These are phyloP conservation scores for Fusarium haematococcum DNA, from an alignment of 2,329 filamentous ascomycete species.

Conservation along the genomic window DNA sequence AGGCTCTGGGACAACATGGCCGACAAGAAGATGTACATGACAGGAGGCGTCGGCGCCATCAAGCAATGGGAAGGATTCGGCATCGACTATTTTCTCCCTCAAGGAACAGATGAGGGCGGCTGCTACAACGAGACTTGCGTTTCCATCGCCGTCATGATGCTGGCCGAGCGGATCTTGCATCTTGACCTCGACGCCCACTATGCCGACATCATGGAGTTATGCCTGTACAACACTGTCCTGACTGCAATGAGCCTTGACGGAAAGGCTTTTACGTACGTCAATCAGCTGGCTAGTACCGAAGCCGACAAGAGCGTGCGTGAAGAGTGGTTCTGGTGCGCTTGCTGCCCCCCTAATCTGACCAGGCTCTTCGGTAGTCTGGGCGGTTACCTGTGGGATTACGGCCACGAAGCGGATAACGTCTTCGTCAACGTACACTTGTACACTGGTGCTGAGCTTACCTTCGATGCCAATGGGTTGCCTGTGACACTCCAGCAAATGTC, in stretches of 20 bases:
- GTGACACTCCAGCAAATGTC: slow-evolving; percentile 55
- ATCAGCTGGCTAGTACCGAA: slow-evolving; percentile 68
- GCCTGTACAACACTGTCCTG: slow-evolving; percentile 70
- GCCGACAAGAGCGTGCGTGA: slow-evolving; percentile 60
- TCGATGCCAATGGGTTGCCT: slow-evolving; percentile 50
- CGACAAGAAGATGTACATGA: slow-evolving; percentile 68
- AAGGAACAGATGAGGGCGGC: slow-evolving; percentile 22
- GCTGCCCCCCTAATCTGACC: slow-evolving; percentile 70
- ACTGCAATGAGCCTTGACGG: slow-evolving; percentile 68
- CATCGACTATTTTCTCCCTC: slow-evolving; percentile 31
- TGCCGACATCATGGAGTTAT: slow-evolving; percentile 70
- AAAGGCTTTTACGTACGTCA: slow-evolving; percentile 69
- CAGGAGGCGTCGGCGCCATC: slow-evolving; percentile 67
- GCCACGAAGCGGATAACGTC: slow-evolving; percentile 42
- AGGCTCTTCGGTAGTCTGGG: slow-evolving; percentile 67
- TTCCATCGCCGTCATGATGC: slow-evolving; percentile 64
- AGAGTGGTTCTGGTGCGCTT: slow-evolving; percentile 70
- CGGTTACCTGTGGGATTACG: slow-evolving; percentile 65
- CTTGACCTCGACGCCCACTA: slow-evolving; percentile 64
- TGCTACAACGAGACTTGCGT: slow-evolving; percentile 29
- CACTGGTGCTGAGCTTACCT: slow-evolving; percentile 57
- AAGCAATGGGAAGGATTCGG: slow-evolving; percentile 47
- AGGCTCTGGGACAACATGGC: slow-evolving; percentile 70
- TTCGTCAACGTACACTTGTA: slow-evolving; percentile 68
- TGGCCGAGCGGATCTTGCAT: slow-evolving; percentile 66